Evolutionary conservation across 495 filamentous ascomycete genomes (phyloP).

Genomic region (Podospora bellae-mahoneyi): DNA sequence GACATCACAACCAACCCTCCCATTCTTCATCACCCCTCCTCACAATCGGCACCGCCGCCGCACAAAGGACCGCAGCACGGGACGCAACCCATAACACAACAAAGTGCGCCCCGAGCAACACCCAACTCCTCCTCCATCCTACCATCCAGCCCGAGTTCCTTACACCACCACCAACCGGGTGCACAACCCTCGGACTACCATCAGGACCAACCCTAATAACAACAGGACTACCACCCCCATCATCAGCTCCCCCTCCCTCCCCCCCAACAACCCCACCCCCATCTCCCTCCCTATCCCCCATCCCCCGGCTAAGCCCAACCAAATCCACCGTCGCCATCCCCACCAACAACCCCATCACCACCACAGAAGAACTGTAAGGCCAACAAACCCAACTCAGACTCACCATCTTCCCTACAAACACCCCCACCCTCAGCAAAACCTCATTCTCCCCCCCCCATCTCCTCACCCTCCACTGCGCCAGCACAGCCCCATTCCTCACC

Average conservation of each 20-base stretch:
- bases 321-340: constrained; percentile 42
- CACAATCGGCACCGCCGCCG: constrained; percentile 24
- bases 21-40: constrained; percentile 28
- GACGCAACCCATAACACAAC: constrained; percentile 37
- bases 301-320: constrained; percentile 16
- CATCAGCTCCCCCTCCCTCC: too few relatives aligned
- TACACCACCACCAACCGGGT: neutral
- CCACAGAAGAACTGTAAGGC: constrained; percentile 41
- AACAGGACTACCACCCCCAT: neutral
- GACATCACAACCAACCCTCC: constrained; percentile 15
- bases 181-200: neutral
- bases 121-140: constrained; percentile 38
- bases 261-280: neutral
- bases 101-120: constrained; percentile 40
- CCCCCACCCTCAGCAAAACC: constrained; percentile 31
- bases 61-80: constrained; percentile 39
- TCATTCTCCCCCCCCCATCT: constrained; percentile 26
- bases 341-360: constrained; percentile 35
- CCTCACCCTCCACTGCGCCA: constrained; percentile 31
- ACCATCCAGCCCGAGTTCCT: constrained; percentile 25
- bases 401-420: constrained; percentile 41
- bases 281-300: constrained; percentile 6
- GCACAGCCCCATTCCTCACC: constrained; percentile 32
- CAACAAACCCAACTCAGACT: constrained; percentile 43
- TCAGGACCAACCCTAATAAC: constrained; percentile 1